Percentiles rank a stretch among this genome's conserved stretches.
Conservation (phyloP, 352 stramenopile genomes). For the Thraustochytrium sp. region DNA sequence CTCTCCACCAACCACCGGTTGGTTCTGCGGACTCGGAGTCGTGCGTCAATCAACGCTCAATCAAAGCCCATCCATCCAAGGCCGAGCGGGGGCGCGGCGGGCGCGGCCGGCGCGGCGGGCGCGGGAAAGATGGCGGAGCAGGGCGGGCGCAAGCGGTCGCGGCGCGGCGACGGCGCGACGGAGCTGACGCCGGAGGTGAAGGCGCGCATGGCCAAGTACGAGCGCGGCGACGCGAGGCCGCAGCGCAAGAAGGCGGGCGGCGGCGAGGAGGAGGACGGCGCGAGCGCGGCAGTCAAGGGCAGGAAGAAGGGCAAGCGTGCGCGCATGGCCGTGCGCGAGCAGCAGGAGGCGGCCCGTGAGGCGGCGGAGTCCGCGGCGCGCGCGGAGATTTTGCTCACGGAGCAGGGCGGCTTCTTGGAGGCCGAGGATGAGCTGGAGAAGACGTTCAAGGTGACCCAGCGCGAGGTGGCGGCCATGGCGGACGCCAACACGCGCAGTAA, state of each 20-base stretch:
- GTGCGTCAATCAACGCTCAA: too few species aligned
- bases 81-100: too few species aligned
- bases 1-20: too few species aligned
- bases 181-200: not conserved
- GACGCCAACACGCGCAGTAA: slow-evolving; percentile 88
- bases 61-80: too few species aligned
- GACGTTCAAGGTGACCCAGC: slow-evolving; percentile 70
- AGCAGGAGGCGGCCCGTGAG: slow-evolving; percentile 70
- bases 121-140: too few species aligned
- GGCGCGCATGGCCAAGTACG: not conserved
- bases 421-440: slow-evolving; percentile 87
- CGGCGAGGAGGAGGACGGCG: not conserved
- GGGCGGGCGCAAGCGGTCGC: not conserved
- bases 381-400: slow-evolving; percentile 79
- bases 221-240: not conserved
- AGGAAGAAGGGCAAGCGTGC: slow-evolving; percentile 80
- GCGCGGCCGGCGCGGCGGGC: too few species aligned
- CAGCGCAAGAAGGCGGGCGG: not conserved
- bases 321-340: slow-evolving; percentile 61
- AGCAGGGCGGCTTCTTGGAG: slow-evolving; percentile 76
- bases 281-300: slow-evolving; percentile 32
- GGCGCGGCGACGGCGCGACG: not conserved
- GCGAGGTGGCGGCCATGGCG: slow-evolving; percentile 56
- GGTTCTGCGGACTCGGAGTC: too few species aligned
- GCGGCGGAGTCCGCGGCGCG: slow-evolving; percentile 74